Evolutionary conservation across 805 yeast genomes (phyloP).

Genomic region (Saccharomyces kudriavzevii): DNA sequence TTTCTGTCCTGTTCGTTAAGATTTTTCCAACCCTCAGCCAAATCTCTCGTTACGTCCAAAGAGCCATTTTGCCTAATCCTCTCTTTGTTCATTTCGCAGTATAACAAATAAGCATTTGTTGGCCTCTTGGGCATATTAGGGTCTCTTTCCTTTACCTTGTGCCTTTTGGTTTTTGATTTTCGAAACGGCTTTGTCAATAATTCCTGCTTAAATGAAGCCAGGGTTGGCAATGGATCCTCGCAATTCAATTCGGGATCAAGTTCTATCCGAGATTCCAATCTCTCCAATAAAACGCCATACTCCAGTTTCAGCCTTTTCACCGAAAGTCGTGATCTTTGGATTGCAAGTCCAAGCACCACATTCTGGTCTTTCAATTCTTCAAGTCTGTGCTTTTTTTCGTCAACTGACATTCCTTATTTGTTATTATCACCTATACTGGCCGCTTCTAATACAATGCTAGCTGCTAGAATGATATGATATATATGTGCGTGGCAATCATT

Average conservation of each 20-base stretch:
- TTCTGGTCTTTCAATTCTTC: conserved; percentile 68
- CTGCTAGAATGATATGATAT: background rate
- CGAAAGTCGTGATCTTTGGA: conserved; percentile 66
- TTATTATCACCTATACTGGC: background rate
- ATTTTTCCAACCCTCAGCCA: conserved; percentile 81
- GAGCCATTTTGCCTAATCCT: conserved; percentile 51
- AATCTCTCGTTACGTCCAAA: conserved; percentile 62
- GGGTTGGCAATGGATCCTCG: conserved; percentile 27
- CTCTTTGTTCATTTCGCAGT: conserved; percentile 82
- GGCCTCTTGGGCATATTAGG: conserved; percentile 86
- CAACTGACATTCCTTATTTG: conserved; percentile 35
- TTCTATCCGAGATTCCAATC: conserved; percentile 54
- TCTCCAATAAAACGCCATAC: conserved; percentile 69
- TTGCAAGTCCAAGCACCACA: conserved; percentile 65
- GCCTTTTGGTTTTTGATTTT: conserved; percentile 22
- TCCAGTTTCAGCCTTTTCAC: conserved; percentile 76
- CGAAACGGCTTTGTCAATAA: conserved; percentile 18
- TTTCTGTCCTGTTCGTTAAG: conserved; percentile 60
- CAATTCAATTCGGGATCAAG: conserved; percentile 25
- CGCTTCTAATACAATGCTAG: background rate
- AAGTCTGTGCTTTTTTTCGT: conserved; percentile 61
- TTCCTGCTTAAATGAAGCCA: conserved; percentile 23
- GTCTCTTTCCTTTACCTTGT: conserved; percentile 48
- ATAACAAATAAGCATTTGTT: conserved; percentile 79
- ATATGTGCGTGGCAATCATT: background rate